phyloP scores from a whole-genome alignment of 148 eudicot species.

The Gaultheria prostrata region DNA sequence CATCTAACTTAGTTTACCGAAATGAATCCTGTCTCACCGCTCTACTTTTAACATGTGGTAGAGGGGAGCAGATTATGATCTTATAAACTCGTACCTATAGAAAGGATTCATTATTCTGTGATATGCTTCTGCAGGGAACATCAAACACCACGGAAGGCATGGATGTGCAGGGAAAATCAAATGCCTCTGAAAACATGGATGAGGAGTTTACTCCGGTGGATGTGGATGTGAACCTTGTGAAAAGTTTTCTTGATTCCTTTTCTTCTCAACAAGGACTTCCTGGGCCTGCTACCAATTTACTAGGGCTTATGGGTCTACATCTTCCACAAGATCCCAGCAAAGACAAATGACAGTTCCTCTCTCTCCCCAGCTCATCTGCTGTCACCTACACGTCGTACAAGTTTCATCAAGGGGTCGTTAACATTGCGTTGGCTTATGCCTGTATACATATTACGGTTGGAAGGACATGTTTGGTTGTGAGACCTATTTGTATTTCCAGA shows the following conservation, averaged over 20 bases:
- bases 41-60: not conserved
- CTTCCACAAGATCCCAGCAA: slow-evolving; percentile 64
- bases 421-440: not conserved
- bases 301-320: slow-evolving; percentile 87
- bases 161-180: slow-evolving; percentile 53
- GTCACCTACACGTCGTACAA: not conserved
- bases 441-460: not conserved
- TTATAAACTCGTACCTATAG: not conserved
- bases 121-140: not conserved
- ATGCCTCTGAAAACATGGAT: slow-evolving; percentile 50
- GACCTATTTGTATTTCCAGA: not conserved
- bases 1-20: not conserved
- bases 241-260: slow-evolving; percentile 84
- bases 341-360: slow-evolving; percentile 13
- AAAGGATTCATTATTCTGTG: not conserved
- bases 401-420: not conserved
- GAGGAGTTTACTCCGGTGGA: slow-evolving; percentile 82
- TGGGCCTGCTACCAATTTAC: slow-evolving; percentile 91
- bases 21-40: not conserved
- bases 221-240: slow-evolving; percentile 89
- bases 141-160: not conserved
- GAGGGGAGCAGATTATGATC: not conserved
- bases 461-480: not conserved
- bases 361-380: not conserved
- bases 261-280: slow-evolving; percentile 90